A percentile compares a stretch with the other conserved stretches of the same genome.
Evolutionary conservation across 345 rosid genomes (phyloP).

Genomic region (Hibiscus trionum): DNA sequence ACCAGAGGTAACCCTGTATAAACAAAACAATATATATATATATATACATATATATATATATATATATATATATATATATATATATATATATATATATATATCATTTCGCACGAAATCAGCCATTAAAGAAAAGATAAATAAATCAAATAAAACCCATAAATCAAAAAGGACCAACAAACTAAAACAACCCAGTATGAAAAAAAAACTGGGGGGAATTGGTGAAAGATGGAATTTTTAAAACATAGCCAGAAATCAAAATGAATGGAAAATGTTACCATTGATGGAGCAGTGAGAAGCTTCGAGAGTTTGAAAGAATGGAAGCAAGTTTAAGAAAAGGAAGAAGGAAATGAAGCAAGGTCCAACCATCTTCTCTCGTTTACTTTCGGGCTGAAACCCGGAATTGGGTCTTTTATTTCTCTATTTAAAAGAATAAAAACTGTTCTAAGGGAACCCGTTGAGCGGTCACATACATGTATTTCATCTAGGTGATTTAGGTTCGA

Average conservation of each 20-base stretch:
- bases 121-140: background rate
- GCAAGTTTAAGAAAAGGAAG: conserved; percentile 6
- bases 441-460: too few relatives aligned
- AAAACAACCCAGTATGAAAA: background rate
- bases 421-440: too few relatives aligned
- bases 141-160: too few relatives aligned
- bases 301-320: conserved; percentile 10
- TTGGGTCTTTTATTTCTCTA: background rate
- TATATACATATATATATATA: background rate
- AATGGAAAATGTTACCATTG: conserved; percentile 22
- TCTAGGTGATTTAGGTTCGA: too few relatives aligned
- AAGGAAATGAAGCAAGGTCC: conserved; percentile 5
- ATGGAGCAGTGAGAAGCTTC: conserved; percentile 36
- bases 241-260: background rate
- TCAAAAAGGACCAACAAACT: background rate
- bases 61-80: too few relatives aligned
- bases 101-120: background rate
- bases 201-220: background rate
- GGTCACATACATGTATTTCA: too few relatives aligned
- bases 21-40: background rate
- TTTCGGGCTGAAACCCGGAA: background rate
- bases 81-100: too few relatives aligned
- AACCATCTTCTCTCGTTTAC: conserved; percentile 10
- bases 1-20: conserved; percentile 54
- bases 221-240: background rate